A percentile compares a stretch with the other conserved stretches of the same genome.
phyloP scores from a whole-genome alignment of 2,329 filamentous ascomycete species.

The Beauveria brongniartii region DNA sequence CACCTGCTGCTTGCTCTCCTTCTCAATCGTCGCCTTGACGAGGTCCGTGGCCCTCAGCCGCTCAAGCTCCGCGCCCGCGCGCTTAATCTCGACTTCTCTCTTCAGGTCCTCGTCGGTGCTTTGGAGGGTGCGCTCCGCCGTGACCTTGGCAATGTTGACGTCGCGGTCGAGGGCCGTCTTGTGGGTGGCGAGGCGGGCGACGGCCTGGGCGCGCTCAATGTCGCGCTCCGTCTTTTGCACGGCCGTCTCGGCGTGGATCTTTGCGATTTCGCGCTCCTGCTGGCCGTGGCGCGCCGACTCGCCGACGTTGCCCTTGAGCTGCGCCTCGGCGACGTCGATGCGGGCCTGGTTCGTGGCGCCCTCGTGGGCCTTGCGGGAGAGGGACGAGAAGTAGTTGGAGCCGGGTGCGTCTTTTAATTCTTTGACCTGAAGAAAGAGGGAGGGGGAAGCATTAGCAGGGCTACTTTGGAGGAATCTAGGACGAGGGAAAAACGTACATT shows the following conservation, averaged over 20 bases:
- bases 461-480: neutral
- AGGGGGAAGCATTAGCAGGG: neutral
- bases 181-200: constrained; percentile 65
- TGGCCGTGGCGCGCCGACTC: constrained; percentile 72
- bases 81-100: constrained; percentile 67
- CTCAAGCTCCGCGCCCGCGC: constrained; percentile 72
- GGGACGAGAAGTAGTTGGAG: constrained; percentile 75
- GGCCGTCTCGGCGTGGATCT: constrained; percentile 79
- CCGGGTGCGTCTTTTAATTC: constrained; percentile 77
- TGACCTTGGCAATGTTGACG: constrained; percentile 67
- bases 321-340: constrained; percentile 57
- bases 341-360: constrained; percentile 73
- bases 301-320: constrained; percentile 61
- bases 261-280: constrained; percentile 78
- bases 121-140: constrained; percentile 65
- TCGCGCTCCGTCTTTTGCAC: constrained; percentile 80
- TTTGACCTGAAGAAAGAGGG: constrained; percentile 42
- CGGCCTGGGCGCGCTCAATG: constrained; percentile 69
- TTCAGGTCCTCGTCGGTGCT: constrained; percentile 73
- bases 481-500: constrained; percentile 37
- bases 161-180: constrained; percentile 66
- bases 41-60: constrained; percentile 67
- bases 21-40: constrained; percentile 58
- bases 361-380: constrained; percentile 77
- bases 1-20: constrained; percentile 60